Conservation (phyloP, 305 asterid species). For the Solanum aculeatissimum region DNA sequence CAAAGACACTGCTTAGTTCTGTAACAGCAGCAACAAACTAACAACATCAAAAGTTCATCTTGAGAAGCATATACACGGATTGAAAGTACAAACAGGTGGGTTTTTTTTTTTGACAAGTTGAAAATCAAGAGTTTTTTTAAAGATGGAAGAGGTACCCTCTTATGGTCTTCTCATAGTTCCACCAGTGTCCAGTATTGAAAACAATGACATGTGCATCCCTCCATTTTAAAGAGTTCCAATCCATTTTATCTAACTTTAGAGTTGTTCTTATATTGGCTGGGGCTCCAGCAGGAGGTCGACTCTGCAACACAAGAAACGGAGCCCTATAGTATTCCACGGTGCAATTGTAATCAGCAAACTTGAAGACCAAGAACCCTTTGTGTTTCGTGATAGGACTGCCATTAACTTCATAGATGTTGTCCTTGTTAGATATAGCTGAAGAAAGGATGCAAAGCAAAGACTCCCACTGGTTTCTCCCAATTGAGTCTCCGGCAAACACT, state of each 20-base stretch:
- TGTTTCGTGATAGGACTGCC: slow-evolving; percentile 92
- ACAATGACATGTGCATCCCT: slow-evolving; percentile 66
- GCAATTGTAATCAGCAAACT: slow-evolving; percentile 66
- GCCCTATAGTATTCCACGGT: slow-evolving; percentile 83
- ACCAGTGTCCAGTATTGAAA: slow-evolving; percentile 93
- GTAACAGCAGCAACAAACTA: background rate
- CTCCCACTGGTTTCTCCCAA: slow-evolving; percentile 99
- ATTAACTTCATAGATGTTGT: slow-evolving; percentile 56
- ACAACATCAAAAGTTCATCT: background rate
- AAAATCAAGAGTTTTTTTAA: background rate
- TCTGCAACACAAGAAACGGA: slow-evolving; percentile 82
- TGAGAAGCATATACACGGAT: background rate
- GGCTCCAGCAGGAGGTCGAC: slow-evolving; percentile 62
- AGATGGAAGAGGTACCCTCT: slow-evolving; percentile 45
- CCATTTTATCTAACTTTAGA: slow-evolving; percentile 74
- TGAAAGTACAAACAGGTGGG: background rate
- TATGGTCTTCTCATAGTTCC: slow-evolving; percentile 86
- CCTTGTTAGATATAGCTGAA: slow-evolving; percentile 37
- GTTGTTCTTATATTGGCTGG: slow-evolving; percentile 46
- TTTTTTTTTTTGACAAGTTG: background rate
- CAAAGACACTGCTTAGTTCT: background rate
- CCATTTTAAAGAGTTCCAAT: slow-evolving; percentile 73
- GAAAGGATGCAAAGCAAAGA: slow-evolving; percentile 92
- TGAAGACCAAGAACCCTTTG: slow-evolving; percentile 78
- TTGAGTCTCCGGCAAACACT: slow-evolving; percentile 87